phyloP scores from a whole-genome alignment of 495 filamentous ascomycete genomes.

The Penicillium cinerascens region DNA sequence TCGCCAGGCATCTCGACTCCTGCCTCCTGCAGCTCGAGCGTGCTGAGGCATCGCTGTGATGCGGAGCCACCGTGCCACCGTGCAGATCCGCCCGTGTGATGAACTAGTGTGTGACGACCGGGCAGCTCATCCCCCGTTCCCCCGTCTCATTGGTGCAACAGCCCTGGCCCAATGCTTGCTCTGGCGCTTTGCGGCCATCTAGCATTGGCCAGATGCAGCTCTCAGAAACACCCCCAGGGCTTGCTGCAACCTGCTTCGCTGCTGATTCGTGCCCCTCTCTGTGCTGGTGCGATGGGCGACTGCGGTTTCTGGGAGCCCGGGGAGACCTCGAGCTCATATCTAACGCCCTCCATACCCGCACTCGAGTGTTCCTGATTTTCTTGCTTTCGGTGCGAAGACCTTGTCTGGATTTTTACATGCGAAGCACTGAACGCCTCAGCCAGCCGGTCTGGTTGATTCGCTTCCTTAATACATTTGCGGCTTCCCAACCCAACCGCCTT shows the following conservation, averaged over 20 bases:
- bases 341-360: slow-evolving; percentile 25
- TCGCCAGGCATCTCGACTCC: slow-evolving; percentile 12
- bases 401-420: slow-evolving; percentile 23
- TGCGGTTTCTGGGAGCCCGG: slow-evolving; percentile 14
- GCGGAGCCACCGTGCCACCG: slow-evolving; percentile 16
- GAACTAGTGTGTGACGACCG: slow-evolving; percentile 43
- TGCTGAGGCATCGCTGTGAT: slow-evolving; percentile 16
- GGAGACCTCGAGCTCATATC: slow-evolving; percentile 25
- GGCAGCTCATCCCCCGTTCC: slow-evolving; percentile 17
- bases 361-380: slow-evolving; percentile 12
- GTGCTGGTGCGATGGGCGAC: slow-evolving; percentile 23
- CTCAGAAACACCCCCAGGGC: slow-evolving; percentile 27
- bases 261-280: slow-evolving; percentile 37
- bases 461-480: slow-evolving; percentile 4
- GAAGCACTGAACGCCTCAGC: slow-evolving; percentile 33
- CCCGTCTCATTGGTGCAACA: slow-evolving; percentile 34
- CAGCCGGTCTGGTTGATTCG: slow-evolving; percentile 41
- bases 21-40: slow-evolving; percentile 7
- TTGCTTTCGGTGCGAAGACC: slow-evolving; percentile 1
- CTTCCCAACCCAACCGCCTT: slow-evolving; percentile 5
- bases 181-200: slow-evolving; percentile 39
- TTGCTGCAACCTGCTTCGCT: slow-evolving; percentile 13
- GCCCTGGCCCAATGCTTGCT: slow-evolving; percentile 19
- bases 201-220: slow-evolving; percentile 44
- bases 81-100: slow-evolving; percentile 32